Evolutionary conservation across 129 eudicot genomes (phyloP).

Genomic region (Pseudognaphalium luteoalbum): DNA sequence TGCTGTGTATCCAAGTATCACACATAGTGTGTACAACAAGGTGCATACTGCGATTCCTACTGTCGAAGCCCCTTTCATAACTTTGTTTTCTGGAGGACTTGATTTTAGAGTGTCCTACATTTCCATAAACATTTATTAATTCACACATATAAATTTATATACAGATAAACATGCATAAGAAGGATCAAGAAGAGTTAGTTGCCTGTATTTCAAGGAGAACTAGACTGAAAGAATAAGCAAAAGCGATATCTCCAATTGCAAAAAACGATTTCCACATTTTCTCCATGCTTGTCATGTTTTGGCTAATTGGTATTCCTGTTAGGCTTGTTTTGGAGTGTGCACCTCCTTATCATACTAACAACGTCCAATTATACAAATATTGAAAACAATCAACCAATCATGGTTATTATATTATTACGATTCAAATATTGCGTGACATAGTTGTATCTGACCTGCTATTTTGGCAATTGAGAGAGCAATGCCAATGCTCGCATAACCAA

Average conservation of each 20-base stretch:
- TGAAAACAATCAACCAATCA: background rate
- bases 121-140: conserved; percentile 6
- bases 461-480: conserved; percentile 75
- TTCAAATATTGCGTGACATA: background rate
- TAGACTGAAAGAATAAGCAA: conserved; percentile 67
- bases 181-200: conserved; percentile 16
- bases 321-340: conserved; percentile 42
- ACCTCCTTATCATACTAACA: conserved; percentile 33
- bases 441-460: conserved; percentile 32
- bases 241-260: conserved; percentile 80
- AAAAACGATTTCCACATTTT: conserved; percentile 74
- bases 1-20: conserved; percentile 37
- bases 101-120: conserved; percentile 40
- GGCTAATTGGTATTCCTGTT: conserved; percentile 57
- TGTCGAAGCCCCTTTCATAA: conserved; percentile 38
- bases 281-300: conserved; percentile 49
- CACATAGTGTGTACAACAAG: conserved; percentile 35
- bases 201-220: conserved; percentile 87
- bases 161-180: background rate
- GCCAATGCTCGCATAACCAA: conserved; percentile 68
- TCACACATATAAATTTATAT: background rate
- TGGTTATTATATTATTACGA: background rate
- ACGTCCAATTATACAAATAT: background rate
- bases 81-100: conserved; percentile 42
- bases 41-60: conserved; percentile 28